A percentile compares a stretch with the other conserved stretches of the same genome.
Conservation (phyloP, 129 eudicot species). For the Escallonia herrerae region DNA sequence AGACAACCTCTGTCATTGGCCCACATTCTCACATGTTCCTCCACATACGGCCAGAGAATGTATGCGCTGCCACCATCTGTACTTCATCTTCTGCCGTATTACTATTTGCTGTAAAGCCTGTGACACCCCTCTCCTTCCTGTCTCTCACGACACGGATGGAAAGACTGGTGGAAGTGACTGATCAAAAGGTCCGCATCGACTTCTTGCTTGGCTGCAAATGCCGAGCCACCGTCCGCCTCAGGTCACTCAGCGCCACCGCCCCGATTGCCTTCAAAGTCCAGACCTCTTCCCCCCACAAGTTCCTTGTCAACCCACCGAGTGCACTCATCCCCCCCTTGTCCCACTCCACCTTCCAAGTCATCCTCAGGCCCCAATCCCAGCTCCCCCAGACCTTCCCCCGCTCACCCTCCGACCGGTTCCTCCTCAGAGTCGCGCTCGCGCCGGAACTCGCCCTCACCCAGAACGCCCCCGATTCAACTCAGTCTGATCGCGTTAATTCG, state of each 20-base stretch:
- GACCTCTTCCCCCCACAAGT: constrained; percentile 68
- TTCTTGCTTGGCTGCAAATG: constrained; percentile 50
- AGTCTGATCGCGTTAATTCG: constrained; percentile 22
- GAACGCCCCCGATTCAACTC: constrained; percentile 17
- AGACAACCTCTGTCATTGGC: too few species aligned
- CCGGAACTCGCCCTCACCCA: constrained; percentile 11
- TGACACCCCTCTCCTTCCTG: not conserved
- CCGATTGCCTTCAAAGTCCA: constrained; percentile 60
- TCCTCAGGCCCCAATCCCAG: constrained; percentile 66
- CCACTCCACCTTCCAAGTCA: constrained; percentile 56
- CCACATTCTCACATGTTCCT: too few species aligned
- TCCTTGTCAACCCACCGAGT: constrained; percentile 64
- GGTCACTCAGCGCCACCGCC: constrained; percentile 37
- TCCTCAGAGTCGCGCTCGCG: constrained; percentile 34
- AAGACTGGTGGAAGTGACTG: constrained; percentile 46
- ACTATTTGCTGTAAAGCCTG: not conserved
- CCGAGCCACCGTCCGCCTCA: constrained; percentile 50
- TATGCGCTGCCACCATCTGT: too few species aligned
- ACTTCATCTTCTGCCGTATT: too few species aligned
- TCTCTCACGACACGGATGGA: constrained; percentile 26
- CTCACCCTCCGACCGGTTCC: constrained; percentile 58
- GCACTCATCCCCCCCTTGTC: constrained; percentile 67
- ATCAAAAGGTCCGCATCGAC: constrained; percentile 47
- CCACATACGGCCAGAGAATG: too few species aligned
- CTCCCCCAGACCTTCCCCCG: constrained; percentile 57